Evolutionary conservation across 192 early-diverging fungal genomes (phyloP).

Genomic region (Coemansia sp.): DNA sequence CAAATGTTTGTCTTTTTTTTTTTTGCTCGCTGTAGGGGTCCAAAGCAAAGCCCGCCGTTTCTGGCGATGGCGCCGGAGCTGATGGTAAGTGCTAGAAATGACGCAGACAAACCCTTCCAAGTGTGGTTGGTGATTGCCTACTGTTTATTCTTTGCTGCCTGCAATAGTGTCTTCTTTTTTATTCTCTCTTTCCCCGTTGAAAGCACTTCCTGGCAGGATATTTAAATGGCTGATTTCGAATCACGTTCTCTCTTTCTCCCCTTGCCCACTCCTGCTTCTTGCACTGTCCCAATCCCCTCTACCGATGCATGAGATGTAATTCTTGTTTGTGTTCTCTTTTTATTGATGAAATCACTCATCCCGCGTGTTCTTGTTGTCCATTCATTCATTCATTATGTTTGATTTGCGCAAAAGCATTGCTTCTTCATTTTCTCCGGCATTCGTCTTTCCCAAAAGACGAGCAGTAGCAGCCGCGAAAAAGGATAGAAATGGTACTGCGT

Average conservation of each 20-base stretch:
- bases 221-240: slow-evolving; percentile 2
- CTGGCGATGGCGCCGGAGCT: slow-evolving; percentile 8
- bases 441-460: not conserved
- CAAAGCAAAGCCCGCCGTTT: slow-evolving; percentile 14
- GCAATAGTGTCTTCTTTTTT: not conserved
- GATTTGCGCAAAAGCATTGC: not conserved
- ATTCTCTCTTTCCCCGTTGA: not conserved
- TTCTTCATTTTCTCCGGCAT: not conserved
- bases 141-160: not conserved
- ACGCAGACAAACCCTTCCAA: not conserved
- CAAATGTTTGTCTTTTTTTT: not conserved
- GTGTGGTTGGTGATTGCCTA: not conserved
- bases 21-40: slow-evolving; percentile 14
- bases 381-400: not conserved
- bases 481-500: slow-evolving; percentile 1
- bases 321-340: slow-evolving; percentile 3
- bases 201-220: not conserved
- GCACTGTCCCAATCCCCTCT: not conserved
- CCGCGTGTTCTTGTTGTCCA: slow-evolving; percentile 3
- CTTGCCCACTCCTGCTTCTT: not conserved
- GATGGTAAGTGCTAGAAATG: slow-evolving; percentile 19
- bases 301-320: not conserved
- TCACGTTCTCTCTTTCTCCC: not conserved
- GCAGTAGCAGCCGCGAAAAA: not conserved
- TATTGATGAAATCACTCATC: slow-evolving; percentile 1